These are phyloP conservation scores for Penicillium glabrum DNA, from an alignment of 2,329 filamentous ascomycete species.

Conservation along the genomic window DNA sequence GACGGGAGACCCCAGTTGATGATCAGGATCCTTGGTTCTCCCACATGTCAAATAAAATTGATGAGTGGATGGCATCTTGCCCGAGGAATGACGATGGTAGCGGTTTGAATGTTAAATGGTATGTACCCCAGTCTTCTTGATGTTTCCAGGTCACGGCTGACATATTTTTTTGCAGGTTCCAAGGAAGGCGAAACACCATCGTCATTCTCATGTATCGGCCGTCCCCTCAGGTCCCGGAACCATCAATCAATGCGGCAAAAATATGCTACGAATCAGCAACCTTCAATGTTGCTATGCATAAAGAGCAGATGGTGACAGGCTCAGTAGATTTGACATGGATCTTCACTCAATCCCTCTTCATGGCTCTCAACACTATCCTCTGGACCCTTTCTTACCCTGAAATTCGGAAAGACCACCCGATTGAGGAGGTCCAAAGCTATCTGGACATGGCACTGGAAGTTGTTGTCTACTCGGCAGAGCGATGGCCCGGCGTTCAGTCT, in stretches of 20 bases:
- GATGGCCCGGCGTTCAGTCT: conserved; percentile 88
- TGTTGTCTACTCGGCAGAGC: conserved; percentile 75
- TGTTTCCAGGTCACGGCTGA: neutral
- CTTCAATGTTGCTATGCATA: conserved; percentile 78
- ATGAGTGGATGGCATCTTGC: conserved; percentile 74
- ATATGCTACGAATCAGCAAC: conserved; percentile 81
- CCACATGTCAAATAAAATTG: conserved; percentile 74
- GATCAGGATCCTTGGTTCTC: conserved; percentile 86
- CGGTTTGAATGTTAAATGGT: conserved; percentile 80
- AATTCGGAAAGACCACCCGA: conserved; percentile 69
- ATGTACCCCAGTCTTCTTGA: conserved; percentile 33
- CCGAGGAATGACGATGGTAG: conserved; percentile 69
- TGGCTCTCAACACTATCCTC: conserved; percentile 85
- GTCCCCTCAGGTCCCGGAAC: conserved; percentile 86
- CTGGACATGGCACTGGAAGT: conserved; percentile 74
- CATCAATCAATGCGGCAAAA: conserved; percentile 73
- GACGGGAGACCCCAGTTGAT: conserved; percentile 70
- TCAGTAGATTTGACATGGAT: conserved; percentile 91
- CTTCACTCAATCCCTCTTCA: conserved; percentile 84
- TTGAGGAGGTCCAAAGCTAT: conserved; percentile 74
- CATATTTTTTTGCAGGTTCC: conserved; percentile 50
- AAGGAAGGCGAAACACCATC: conserved; percentile 78
- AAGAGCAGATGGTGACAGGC: conserved; percentile 72
- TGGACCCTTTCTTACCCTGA: conserved; percentile 89
- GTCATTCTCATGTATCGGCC: conserved; percentile 84